Base-by-base conservation (phyloP, 768 basidiomycete species). In the Gymnopilus junonius region DNA sequence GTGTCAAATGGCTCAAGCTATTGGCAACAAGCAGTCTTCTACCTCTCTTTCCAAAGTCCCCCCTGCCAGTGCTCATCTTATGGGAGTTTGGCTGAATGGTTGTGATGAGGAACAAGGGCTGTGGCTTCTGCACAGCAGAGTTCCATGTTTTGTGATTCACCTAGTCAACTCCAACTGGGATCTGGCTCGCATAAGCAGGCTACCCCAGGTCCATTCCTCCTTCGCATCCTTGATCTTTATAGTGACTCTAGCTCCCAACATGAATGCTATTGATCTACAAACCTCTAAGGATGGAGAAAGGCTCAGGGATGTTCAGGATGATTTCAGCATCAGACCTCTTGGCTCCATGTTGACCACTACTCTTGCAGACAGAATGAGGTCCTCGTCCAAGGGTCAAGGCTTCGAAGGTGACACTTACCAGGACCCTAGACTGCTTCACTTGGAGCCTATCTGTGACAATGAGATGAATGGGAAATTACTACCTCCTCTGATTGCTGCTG, bases 51-150 rank as follows among this genome's bases (percentile, higher is more conserved):
- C 35, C 2, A 14, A 11, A 17, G 59, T 61, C 2, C 46, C 31
- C 1, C 1, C 3, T 12, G 59, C 59, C 2, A 35, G 42, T 29
- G 23, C 17, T 8, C 5, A 21, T 10, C 59, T 61, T 0, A 61
- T 61, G 37, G 59, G 59, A 1, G 25, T 61, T 3, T 61, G 59
- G 59, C 7, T 61, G 4, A 61, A 61, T 15, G 59, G 45, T 10
- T 54, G 51, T 17, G 6, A 31, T 0, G 51, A 54, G 35, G 10
- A n/a, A 3, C 32, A 54, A 8, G 51, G 51, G 8, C 7, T 54
- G 15, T 37, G 31, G 35, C 21, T 54, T 2, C 21, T 54, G 2
- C 51, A 32, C 1, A 20, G 15, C 2, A 1, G 32, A 12, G 51
- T 54, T 4, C 51, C 51, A 10, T 54, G 51, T 8, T 54, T 34